Percentiles rank a stretch among this genome's conserved stretches.
Evolutionary conservation across 192 early-diverging fungal species (phyloP).

Genomic region (Gonapodya sp.): DNA sequence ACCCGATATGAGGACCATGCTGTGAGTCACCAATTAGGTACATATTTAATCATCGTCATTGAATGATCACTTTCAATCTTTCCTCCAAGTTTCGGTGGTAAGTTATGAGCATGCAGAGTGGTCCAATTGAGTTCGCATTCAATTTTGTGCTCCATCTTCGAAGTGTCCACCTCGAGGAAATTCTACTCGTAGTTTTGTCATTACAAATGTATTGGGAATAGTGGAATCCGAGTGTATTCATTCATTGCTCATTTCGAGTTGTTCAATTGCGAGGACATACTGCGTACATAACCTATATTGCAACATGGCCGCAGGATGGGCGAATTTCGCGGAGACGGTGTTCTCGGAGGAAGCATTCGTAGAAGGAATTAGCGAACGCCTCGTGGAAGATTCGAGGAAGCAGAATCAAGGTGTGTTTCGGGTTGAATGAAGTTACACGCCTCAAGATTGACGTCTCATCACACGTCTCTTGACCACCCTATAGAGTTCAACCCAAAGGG

Average conservation of each 20-base stretch:
- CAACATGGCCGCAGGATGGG: not conserved
- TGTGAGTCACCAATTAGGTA: slow-evolving; percentile 79
- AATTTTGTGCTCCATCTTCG: too few relatives aligned
- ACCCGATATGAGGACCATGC: slow-evolving; percentile 77
- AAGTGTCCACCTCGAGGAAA: not conserved
- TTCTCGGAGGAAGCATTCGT: not conserved
- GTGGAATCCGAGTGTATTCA: too few relatives aligned
- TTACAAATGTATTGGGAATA: too few relatives aligned
- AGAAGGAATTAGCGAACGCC: not conserved
- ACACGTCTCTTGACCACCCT: not conserved
- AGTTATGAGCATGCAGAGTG: too few relatives aligned
- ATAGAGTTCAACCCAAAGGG: slow-evolving; percentile 81
- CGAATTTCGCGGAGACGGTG: not conserved
- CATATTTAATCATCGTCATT: not conserved
- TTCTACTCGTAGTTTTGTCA: slow-evolving; percentile 1
- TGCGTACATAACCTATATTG: too few relatives aligned
- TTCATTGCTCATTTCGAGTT: too few relatives aligned
- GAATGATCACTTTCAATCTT: not conserved
- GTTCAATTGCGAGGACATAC: too few relatives aligned
- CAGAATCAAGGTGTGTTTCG: not conserved
- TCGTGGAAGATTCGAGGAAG: not conserved
- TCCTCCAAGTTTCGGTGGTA: not conserved
- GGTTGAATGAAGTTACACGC: not conserved
- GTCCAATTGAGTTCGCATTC: too few relatives aligned
- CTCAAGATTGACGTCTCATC: not conserved